A percentile compares a stretch with the other conserved stretches of the same genome.
Conservation (phyloP, 768 basidiomycete genomes). For the Kwoniella pini region DNA sequence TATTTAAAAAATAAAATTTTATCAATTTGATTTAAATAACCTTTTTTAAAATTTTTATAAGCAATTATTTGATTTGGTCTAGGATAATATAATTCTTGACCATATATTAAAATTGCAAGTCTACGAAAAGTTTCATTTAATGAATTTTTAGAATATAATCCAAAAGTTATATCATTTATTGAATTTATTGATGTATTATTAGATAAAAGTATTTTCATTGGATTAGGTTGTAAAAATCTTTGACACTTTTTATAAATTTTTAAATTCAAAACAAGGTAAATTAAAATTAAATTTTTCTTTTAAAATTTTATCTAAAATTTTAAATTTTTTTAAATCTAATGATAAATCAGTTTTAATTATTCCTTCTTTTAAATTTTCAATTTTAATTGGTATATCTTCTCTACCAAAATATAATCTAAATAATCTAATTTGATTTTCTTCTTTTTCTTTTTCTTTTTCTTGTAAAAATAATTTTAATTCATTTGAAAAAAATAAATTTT, state of each 20-base stretch:
- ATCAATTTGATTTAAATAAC: background rate
- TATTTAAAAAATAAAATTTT: background rate
- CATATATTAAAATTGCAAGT: background rate
- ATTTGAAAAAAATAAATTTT: slow-evolving; percentile 4
- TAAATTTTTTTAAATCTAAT: background rate
- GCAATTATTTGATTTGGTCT: background rate
- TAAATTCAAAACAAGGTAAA: background rate
- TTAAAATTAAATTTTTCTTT: background rate
- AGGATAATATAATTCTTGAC: slow-evolving; percentile 4
- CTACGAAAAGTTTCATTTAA: background rate
- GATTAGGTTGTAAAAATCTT: background rate
- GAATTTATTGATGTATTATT: background rate
- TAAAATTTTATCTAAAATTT: background rate
- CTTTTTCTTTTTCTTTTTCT: too few relatives aligned
- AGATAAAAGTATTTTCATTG: background rate
- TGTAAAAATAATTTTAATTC: background rate
- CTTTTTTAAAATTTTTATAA: background rate
- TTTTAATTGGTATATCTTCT: background rate
- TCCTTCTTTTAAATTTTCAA: background rate
- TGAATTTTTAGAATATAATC: background rate
- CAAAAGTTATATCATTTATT: background rate
- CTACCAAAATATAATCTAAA: slow-evolving; percentile 2
- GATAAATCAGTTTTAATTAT: background rate
- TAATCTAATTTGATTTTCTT: background rate
- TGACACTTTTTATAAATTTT: too few relatives aligned